Percentiles rank a stretch among this genome's conserved stretches.
Evolutionary conservation across 139 green algal genomes (phyloP).

Genomic region (Ostreobium quekettii): DNA sequence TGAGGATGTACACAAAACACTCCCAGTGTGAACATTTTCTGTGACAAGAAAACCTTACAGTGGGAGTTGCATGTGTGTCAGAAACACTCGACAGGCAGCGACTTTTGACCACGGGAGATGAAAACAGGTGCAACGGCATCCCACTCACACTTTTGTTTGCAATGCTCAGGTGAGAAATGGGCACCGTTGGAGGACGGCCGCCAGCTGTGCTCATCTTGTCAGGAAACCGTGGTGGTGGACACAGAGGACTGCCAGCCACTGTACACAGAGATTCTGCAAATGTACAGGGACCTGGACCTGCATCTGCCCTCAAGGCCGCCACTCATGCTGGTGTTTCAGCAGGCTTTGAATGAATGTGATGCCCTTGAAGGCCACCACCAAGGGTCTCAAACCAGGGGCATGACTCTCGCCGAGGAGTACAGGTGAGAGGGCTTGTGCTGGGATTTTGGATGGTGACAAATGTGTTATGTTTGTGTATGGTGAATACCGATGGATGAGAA

Average conservation of each 20-base stretch:
- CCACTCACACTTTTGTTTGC: background rate
- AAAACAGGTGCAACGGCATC: too few species aligned
- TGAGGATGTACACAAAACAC: too few species aligned
- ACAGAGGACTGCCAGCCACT: constrained; percentile 64
- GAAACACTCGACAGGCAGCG: too few species aligned
- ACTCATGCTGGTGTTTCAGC: constrained; percentile 68
- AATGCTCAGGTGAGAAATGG: constrained; percentile 30
- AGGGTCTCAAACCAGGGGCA: constrained; percentile 13
- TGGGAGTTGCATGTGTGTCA: too few species aligned
- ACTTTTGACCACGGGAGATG: too few species aligned
- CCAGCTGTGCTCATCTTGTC: constrained; percentile 70
- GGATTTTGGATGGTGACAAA: background rate
- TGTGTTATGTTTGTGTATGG: constrained; percentile 8
- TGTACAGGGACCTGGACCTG: constrained; percentile 50
- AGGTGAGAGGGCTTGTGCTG: background rate
- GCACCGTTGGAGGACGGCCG: constrained; percentile 54
- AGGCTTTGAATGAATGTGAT: constrained; percentile 53
- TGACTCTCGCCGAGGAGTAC: constrained; percentile 15
- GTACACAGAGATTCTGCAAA: constrained; percentile 52
- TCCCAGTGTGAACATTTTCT: too few species aligned
- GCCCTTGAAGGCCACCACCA: constrained; percentile 10
- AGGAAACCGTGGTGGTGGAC: constrained; percentile 63
- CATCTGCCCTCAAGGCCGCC: constrained; percentile 46
- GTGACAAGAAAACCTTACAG: too few species aligned
- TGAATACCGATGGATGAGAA: too few species aligned